Conservation (phyloP, 371 early-diverging fungal species). For the Apophysomyces sp. region DNA sequence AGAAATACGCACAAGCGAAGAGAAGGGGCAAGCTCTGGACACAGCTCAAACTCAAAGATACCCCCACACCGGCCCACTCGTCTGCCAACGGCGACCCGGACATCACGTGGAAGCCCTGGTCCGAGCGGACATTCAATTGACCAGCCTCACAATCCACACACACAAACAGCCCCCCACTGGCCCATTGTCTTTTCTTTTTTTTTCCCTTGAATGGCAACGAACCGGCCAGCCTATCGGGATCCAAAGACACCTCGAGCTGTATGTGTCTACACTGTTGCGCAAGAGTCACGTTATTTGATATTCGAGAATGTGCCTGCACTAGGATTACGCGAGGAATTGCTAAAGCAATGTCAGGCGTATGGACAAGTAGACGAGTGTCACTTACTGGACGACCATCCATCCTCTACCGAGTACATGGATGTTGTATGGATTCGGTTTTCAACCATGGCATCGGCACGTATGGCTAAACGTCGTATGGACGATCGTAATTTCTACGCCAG, state of each 20-base stretch:
- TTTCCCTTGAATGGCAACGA: conserved; percentile 11
- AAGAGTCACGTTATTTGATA: conserved; percentile 54
- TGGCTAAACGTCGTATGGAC: conserved; percentile 43
- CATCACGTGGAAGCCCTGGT: neutral
- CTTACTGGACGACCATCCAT: conserved; percentile 30
- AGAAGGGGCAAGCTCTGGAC: neutral
- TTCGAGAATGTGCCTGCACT: conserved; percentile 49
- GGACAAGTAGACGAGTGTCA: conserved; percentile 34
- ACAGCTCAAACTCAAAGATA: neutral
- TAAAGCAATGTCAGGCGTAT: conserved; percentile 27
- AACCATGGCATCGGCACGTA: conserved; percentile 29
- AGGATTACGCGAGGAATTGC: conserved; percentile 29
- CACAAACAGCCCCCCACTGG: neutral
- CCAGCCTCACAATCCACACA: too few species aligned
- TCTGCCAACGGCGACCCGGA: neutral
- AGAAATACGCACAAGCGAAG: conserved; percentile 1
- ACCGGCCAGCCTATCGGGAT: conserved; percentile 35
- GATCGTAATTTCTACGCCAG: conserved; percentile 44
- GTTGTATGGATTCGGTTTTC: conserved; percentile 35
- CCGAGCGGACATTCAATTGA: too few species aligned
- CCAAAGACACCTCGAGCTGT: conserved; percentile 38
- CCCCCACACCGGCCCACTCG: neutral
- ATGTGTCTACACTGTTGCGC: conserved; percentile 48
- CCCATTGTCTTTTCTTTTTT: neutral
- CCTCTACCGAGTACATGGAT: conserved; percentile 30